Percentiles rank a stretch among this genome's conserved stretches.
These are phyloP conservation scores for Letharia columbiana DNA, from an alignment of 495 filamentous ascomycete species.

Conservation along the genomic window DNA sequence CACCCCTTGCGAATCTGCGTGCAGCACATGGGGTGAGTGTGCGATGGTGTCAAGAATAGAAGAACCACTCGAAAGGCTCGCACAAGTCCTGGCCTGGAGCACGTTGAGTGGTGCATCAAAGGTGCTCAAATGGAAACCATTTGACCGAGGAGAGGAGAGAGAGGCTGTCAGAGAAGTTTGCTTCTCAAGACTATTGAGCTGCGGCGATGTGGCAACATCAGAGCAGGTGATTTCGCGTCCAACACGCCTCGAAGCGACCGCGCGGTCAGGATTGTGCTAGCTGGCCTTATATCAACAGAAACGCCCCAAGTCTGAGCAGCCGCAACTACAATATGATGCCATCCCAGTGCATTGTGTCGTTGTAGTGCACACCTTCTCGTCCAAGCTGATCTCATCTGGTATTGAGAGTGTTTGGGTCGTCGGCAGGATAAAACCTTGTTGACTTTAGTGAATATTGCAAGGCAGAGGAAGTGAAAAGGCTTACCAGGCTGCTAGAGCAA, in stretches of 20 bases:
- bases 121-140: neutral
- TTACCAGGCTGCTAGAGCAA: conserved; percentile 52
- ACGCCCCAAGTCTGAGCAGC: neutral
- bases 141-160: neutral
- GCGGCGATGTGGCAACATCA: neutral
- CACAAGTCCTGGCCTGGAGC: neutral
- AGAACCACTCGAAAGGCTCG: neutral
- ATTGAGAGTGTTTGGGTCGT: conserved; percentile 8
- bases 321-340: neutral
- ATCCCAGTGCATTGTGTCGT: too few relatives aligned
- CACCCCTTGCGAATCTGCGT: neutral
- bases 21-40: neutral
- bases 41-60: neutral
- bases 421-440: conserved; percentile 13
- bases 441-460: conserved; percentile 11
- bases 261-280: neutral
- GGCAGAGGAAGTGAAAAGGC: conserved; percentile 15
- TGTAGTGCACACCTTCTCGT: neutral
- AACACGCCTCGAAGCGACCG: neutral
- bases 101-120: neutral
- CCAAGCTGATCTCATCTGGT: neutral
- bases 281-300: neutral
- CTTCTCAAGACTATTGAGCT: neutral
- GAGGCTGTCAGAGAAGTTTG: neutral
- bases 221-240: neutral